phyloP scores from a whole-genome alignment of 495 filamentous ascomycete genomes.

The Xylaria bambusicola region DNA sequence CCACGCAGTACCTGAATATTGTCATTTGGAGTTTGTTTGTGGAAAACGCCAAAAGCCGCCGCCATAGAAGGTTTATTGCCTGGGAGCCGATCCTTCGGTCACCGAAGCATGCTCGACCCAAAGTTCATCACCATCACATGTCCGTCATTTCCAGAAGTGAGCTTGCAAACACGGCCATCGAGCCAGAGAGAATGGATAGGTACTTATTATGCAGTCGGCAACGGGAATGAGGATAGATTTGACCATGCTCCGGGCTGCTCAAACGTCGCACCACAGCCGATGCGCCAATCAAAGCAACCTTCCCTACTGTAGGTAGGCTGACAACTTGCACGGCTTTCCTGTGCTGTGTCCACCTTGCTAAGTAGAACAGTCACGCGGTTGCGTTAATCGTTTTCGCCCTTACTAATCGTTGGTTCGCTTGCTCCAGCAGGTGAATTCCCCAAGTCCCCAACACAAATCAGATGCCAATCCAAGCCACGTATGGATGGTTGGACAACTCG shows the following conservation, averaged over 20 bases:
- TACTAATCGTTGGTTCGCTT: no score
- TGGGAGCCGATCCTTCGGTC: constrained; percentile 3
- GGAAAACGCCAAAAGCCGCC: background rate
- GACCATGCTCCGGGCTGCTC: background rate
- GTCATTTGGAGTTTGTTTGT: background rate
- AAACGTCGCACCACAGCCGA: constrained; percentile 9
- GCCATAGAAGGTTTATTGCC: background rate
- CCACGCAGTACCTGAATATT: background rate
- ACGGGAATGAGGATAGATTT: background rate
- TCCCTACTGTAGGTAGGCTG: no score
- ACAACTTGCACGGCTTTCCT: constrained; percentile 1
- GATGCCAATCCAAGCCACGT: no score
- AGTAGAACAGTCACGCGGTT: background rate
- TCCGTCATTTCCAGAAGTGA: background rate
- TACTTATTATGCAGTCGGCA: background rate
- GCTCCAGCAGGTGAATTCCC: no score
- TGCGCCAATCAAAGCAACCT: background rate
- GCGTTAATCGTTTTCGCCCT: background rate
- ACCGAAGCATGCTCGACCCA: background rate
- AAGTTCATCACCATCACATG: constrained; percentile 2
- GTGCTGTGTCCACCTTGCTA: background rate
- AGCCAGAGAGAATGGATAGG: background rate
- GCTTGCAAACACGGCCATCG: background rate
- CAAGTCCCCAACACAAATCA: no score
- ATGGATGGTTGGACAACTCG: no score